Conservation (phyloP, 768 basidiomycete genomes). For the Lactarius psammicola region DNA sequence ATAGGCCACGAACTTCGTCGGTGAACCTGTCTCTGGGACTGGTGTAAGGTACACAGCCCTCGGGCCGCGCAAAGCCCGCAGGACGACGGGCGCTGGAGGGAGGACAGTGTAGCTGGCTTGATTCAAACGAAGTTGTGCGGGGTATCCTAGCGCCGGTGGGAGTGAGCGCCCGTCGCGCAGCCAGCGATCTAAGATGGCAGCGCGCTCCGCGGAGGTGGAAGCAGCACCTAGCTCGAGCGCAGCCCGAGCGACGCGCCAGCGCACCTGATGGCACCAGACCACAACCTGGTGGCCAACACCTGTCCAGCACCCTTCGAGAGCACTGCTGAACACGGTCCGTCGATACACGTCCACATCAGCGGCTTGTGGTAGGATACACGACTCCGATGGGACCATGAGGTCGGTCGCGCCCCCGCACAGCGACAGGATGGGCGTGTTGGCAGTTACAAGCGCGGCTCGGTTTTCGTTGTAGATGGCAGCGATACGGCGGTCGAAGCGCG, state of each 20-base stretch:
- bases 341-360: constrained; percentile 39
- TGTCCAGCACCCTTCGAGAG: constrained; percentile 89
- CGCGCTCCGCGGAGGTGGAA: constrained; percentile 35
- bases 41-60: constrained; percentile 55
- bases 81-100: constrained; percentile 39
- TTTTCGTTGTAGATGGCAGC: constrained; percentile 66
- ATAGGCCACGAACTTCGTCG: constrained; percentile 49
- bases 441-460: constrained; percentile 42
- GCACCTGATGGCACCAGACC: constrained; percentile 98
- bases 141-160: constrained; percentile 33
- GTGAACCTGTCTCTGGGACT: constrained; percentile 30
- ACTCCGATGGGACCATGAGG: constrained; percentile 88
- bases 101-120: constrained; percentile 38
- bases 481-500: constrained; percentile 78
- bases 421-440: constrained; percentile 68
- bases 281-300: constrained; percentile 94
- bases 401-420: constrained; percentile 93
- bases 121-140: constrained; percentile 8
- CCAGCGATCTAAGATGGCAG: constrained; percentile 58
- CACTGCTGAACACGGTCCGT: constrained; percentile 77
- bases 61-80: constrained; percentile 44
- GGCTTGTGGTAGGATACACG: constrained; percentile 59
- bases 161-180: constrained; percentile 58
- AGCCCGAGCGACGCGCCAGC: constrained; percentile 81
- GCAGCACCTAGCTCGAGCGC: constrained; percentile 63